phyloP scores from a whole-genome alignment of 768 basidiomycete species.

The Psilocybe azurescens region DNA sequence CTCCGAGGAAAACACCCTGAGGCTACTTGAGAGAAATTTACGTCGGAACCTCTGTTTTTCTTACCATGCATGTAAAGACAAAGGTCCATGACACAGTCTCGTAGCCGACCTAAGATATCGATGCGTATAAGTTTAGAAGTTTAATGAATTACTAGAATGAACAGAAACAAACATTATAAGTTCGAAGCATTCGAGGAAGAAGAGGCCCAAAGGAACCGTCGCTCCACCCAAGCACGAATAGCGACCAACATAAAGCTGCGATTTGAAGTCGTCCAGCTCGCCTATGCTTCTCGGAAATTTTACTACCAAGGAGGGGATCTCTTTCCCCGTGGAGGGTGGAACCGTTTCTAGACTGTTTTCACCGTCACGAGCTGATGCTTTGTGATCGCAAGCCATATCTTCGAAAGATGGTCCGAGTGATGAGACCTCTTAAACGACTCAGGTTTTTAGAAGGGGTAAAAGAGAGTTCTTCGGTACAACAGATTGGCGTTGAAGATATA shows the following conservation, averaged over 20 bases:
- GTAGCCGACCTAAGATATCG: constrained; percentile 49
- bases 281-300: not conserved
- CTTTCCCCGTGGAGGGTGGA: no score
- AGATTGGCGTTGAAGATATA: no score
- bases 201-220: constrained; percentile 78
- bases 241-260: constrained; percentile 54
- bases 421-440: no score
- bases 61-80: constrained; percentile 42
- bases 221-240: constrained; percentile 77
- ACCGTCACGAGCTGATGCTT: no score
- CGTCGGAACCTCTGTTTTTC: not conserved
- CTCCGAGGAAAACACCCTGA: constrained; percentile 47
- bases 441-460: no score
- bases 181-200: constrained; percentile 69
- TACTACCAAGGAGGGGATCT: no score
- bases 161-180: constrained; percentile 45
- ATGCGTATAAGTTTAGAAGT: constrained; percentile 18
- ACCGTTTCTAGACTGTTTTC: no score
- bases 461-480: no score
- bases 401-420: no score
- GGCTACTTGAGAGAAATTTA: no score
- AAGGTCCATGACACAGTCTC: constrained; percentile 67
- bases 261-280: constrained; percentile 48
- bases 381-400: no score
- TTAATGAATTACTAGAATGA: no score